These are phyloP conservation scores for Bryoerythrophyllum caledonicum DNA, from an alignment of 225 moss, liverwort and hornwort species.

Conservation along the genomic window DNA sequence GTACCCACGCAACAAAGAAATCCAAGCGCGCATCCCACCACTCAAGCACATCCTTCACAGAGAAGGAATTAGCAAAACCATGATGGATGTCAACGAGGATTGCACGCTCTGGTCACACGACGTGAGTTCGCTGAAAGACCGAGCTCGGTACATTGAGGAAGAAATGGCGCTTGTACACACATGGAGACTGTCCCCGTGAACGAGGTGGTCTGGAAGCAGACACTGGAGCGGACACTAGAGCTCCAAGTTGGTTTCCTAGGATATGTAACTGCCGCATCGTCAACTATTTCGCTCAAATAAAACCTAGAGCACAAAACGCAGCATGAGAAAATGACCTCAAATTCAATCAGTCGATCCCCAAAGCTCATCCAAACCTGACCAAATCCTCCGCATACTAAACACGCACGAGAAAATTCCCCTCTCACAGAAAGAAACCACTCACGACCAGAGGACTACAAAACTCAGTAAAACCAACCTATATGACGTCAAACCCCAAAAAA, in stretches of 20 bases:
- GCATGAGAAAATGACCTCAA: not conserved
- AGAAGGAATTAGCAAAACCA: not conserved
- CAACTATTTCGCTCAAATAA: not conserved
- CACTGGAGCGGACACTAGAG: no score
- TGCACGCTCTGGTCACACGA: slow-evolving; percentile 34
- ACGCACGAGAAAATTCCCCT: not conserved
- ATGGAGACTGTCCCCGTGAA: no score
- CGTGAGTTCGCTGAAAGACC: slow-evolving; percentile 18
- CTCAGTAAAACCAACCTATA: not conserved
- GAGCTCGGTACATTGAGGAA: slow-evolving; percentile 20
- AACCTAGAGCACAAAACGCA: not conserved
- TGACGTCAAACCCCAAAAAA: not conserved
- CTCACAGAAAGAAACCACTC: not conserved
- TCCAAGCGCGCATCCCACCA: no score
- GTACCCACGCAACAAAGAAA: no score
- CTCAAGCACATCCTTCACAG: no score
- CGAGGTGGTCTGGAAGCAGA: no score
- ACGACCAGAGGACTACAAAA: not conserved
- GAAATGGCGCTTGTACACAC: slow-evolving; percentile 39
- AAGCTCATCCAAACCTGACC: slow-evolving; percentile 4
- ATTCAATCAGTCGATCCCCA: not conserved
- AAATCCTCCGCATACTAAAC: not conserved
- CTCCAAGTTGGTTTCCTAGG: no score
- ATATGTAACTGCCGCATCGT: not conserved
- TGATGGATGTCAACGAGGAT: slow-evolving; percentile 39